These are phyloP conservation scores for Penicillium sp. DNA, from an alignment of 2,329 filamentous ascomycete genomes.

Conservation along the genomic window DNA sequence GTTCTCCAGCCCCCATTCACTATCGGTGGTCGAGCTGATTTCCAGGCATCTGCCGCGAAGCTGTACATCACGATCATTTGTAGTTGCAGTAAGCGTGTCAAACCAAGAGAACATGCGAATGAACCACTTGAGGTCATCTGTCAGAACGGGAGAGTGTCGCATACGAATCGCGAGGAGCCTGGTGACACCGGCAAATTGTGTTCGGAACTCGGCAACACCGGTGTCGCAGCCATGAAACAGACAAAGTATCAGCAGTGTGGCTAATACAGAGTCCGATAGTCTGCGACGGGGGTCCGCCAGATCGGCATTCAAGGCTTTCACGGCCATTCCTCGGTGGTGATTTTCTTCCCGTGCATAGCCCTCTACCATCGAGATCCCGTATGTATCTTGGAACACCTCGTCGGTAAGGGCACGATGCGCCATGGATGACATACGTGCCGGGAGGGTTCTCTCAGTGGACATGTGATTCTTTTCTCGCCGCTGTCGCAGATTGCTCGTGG, in stretches of 20 bases:
- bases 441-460: slow-evolving; percentile 52
- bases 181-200: slow-evolving; percentile 88
- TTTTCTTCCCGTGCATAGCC: slow-evolving; percentile 73
- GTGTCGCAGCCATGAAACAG: slow-evolving; percentile 93
- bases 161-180: slow-evolving; percentile 80
- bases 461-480: slow-evolving; percentile 58
- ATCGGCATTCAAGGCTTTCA: slow-evolving; percentile 78
- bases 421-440: slow-evolving; percentile 49
- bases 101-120: slow-evolving; percentile 92
- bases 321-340: slow-evolving; percentile 79
- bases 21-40: slow-evolving; percentile 61
- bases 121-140: slow-evolving; percentile 74
- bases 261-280: slow-evolving; percentile 80
- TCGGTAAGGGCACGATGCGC: slow-evolving; percentile 46
- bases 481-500: slow-evolving; percentile 88
- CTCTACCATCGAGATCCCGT: slow-evolving; percentile 48
- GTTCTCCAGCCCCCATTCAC: slow-evolving; percentile 76
- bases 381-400: slow-evolving; percentile 33
- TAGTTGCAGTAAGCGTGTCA: slow-evolving; percentile 85
- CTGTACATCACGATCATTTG: slow-evolving; percentile 88
- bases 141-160: slow-evolving; percentile 57
- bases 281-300: slow-evolving; percentile 73
- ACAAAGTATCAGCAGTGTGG: slow-evolving; percentile 81
- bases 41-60: slow-evolving; percentile 64
- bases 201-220: slow-evolving; percentile 88